These are phyloP conservation scores for Boletus barrowsii DNA, from an alignment of 768 basidiomycete genomes.

Conservation along the genomic window DNA sequence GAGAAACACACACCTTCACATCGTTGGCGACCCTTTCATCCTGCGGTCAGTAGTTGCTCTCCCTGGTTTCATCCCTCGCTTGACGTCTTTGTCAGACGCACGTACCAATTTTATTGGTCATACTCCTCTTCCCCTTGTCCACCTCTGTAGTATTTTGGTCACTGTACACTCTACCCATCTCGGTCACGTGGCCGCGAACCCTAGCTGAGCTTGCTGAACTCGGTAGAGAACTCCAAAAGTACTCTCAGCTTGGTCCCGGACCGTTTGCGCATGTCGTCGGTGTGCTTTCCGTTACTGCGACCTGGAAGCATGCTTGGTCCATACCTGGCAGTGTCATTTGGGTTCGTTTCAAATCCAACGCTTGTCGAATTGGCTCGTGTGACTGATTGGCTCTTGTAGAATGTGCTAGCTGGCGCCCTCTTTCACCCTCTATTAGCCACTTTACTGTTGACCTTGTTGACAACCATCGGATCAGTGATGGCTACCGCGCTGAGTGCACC, in stretches of 20 bases:
- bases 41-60: conserved; percentile 32
- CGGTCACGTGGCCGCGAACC: conserved; percentile 73
- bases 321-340: conserved; percentile 92
- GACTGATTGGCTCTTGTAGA: conserved; percentile 45
- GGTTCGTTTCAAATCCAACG: conserved; percentile 43
- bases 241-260: conserved; percentile 65
- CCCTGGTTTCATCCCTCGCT: background rate
- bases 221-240: conserved; percentile 72
- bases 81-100: conserved; percentile 39
- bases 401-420: conserved; percentile 84
- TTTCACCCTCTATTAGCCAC: conserved; percentile 84
- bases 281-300: conserved; percentile 77
- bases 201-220: conserved; percentile 72
- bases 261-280: conserved; percentile 75
- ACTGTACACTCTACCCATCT: conserved; percentile 61
- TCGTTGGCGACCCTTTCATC: conserved; percentile 30
- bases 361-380: conserved; percentile 3
- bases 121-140: conserved; percentile 69
- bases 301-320: conserved; percentile 98
- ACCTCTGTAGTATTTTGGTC: conserved; percentile 47
- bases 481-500: conserved; percentile 81
- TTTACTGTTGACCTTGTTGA: conserved; percentile 76
- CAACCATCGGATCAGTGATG: conserved; percentile 80
- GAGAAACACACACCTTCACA: conserved; percentile 36
- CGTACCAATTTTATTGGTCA: conserved; percentile 63